These are phyloP conservation scores for Wickerhamiella nectarea DNA, from an alignment of 805 yeast species.

Conservation along the genomic window DNA sequence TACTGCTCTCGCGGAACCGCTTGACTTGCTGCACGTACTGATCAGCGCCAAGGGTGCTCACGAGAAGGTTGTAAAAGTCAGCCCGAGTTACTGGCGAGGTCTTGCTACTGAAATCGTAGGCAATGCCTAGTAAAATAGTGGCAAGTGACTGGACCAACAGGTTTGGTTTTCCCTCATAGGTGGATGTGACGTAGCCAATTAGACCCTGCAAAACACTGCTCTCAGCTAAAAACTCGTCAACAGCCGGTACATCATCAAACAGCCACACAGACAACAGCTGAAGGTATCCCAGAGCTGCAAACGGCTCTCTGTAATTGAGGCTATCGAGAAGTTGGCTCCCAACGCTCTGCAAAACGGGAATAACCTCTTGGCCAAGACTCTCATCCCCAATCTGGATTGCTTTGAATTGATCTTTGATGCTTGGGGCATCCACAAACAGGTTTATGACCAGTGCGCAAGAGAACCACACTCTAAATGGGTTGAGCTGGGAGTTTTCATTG, in stretches of 20 bases:
- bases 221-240: slow-evolving; percentile 60
- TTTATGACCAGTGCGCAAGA: slow-evolving; percentile 52
- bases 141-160: slow-evolving; percentile 60
- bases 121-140: slow-evolving; percentile 55
- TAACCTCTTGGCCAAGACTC: slow-evolving; percentile 47
- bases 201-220: slow-evolving; percentile 52
- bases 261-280: slow-evolving; percentile 65
- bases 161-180: slow-evolving; percentile 32
- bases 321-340: slow-evolving; percentile 60
- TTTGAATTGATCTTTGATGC: slow-evolving; percentile 23
- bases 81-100: slow-evolving; percentile 44
- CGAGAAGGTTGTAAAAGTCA: slow-evolving; percentile 48
- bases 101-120: slow-evolving; percentile 59
- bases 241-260: slow-evolving; percentile 63
- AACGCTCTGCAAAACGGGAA: slow-evolving; percentile 59
- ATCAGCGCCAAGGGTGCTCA: slow-evolving; percentile 64
- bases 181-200: slow-evolving; percentile 46
- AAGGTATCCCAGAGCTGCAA: slow-evolving; percentile 65
- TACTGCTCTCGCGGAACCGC: slow-evolving; percentile 49
- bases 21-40: slow-evolving; percentile 60
- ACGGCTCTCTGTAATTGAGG: slow-evolving; percentile 48
- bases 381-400: slow-evolving; percentile 41
- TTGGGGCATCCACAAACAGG: slow-evolving; percentile 35
- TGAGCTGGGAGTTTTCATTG: slow-evolving; percentile 54
- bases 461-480: slow-evolving; percentile 84